Base-by-base conservation (phyloP, 2,329 filamentous ascomycete genomes). In the Botrytis aclada region DNA sequence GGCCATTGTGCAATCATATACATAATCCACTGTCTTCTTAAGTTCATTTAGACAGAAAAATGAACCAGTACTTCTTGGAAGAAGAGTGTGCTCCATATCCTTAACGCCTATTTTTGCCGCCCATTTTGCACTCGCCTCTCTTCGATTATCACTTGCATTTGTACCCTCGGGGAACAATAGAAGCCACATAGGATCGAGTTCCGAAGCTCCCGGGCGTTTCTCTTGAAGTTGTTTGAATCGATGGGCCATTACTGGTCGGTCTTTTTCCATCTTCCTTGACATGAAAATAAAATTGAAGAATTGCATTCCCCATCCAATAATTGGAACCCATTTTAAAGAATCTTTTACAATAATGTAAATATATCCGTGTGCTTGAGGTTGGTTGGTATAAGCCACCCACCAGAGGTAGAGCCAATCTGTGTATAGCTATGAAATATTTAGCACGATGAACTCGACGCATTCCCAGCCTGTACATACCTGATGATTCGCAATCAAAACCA, bases 1-100 rank as follows among this genome's bases (percentile, higher is more conserved):
- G 7, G 94, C 95, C 72, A 99, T 91, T 0, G 96, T 98, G 82
- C 95, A 98, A 82, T 97, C 94, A 78, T 97, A 97, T 0, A 97
- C 85, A 83, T 93, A 97, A 18, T 96, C 92, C 0, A 95, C 89
- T 0, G 90, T 91, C 14, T 87, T 88, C 77, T 89, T 88, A 22
- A 97, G 84, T 81, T 97, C 90, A 75, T 90, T 90, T 61, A 97
- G 83, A 77, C 92, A 95, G 79, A 94, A 97, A 76, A 88, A 92
- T 75, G 92, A 88, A 66, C 94, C 94, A 0, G 93, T 96, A 81
- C 92, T 94, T 70, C 94, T 87, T 1, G 94, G 94, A 3, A 97
- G 83, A 76, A 97, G 86, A 71, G 92, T 82, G 80, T 97, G 93
- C 78, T 92, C 88, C 75, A 89, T 88, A 77, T 97, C 92, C 77